These are phyloP conservation scores for Bombardia bombarda DNA, from an alignment of 495 filamentous ascomycete genomes.

Conservation along the genomic window DNA sequence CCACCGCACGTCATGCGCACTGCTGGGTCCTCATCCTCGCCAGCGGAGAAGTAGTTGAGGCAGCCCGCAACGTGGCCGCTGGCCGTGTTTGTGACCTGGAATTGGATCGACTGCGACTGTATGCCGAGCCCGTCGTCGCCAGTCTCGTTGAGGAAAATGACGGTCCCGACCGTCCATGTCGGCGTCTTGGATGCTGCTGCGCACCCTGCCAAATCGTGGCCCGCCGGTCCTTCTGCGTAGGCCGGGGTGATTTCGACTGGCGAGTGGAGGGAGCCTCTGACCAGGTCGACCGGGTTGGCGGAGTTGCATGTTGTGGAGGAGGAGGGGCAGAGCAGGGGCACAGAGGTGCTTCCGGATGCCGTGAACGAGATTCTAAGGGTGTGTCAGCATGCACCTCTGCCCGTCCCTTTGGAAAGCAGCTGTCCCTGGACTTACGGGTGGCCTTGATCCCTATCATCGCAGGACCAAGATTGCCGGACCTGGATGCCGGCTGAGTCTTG, in stretches of 20 bases:
- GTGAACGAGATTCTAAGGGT: conserved; percentile 5
- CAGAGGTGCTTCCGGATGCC: conserved; percentile 9
- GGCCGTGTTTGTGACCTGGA: conserved; percentile 10
- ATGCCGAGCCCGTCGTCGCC: conserved; percentile 2
- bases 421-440: conserved; percentile 4
- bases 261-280: conserved; percentile 9
- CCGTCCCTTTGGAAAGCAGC: background rate
- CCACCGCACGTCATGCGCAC: conserved; percentile 5
- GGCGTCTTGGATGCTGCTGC: conserved; percentile 3
- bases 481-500: background rate
- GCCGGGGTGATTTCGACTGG: conserved; percentile 12
- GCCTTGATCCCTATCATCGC: conserved; percentile 6
- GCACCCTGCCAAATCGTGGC: conserved; percentile 10
- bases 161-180: conserved; percentile 7
- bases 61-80: conserved; percentile 13
- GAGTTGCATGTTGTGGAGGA: conserved; percentile 1
- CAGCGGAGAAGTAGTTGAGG: conserved; percentile 2
- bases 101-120: conserved; percentile 7
- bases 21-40: background rate
- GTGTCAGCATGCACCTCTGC: background rate
- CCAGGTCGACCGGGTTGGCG: conserved; percentile 7
- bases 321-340: conserved; percentile 4
- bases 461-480: conserved; percentile 12
- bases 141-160: conserved; percentile 10
- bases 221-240: conserved; percentile 11